Evolutionary conservation across 1,284 basidiomycete genomes (phyloP).

Genomic region (Paramarasmius palmivorus): DNA sequence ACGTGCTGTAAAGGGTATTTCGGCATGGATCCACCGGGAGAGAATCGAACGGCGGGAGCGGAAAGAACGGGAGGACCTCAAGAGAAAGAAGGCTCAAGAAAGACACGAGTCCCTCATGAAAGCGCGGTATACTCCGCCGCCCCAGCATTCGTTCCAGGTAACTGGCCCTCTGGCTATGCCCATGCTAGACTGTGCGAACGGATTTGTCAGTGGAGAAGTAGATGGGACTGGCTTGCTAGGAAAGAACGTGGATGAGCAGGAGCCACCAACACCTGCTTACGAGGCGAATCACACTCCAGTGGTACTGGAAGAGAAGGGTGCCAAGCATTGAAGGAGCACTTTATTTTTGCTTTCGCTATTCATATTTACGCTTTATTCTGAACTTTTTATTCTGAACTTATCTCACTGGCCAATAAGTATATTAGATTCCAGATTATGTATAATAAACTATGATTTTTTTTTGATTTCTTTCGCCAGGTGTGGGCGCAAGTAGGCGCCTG

Average conservation of each 20-base stretch:
- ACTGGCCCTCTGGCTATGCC: not conserved
- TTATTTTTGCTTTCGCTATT: too few species aligned
- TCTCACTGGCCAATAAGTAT: too few species aligned
- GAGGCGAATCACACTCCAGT: not conserved
- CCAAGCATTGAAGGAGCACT: too few species aligned
- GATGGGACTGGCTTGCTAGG: not conserved
- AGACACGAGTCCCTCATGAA: conserved; percentile 17
- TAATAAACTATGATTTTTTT: too few species aligned
- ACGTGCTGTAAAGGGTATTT: conserved; percentile 36
- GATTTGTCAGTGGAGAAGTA: not conserved
- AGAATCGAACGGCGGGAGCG: conserved; percentile 30
- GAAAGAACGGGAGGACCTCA: conserved; percentile 26
- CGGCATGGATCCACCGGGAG: conserved; percentile 43
- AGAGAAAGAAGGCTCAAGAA: conserved; percentile 26
- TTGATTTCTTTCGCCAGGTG: too few species aligned
- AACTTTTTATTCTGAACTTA: too few species aligned
- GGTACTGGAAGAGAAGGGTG: too few species aligned
- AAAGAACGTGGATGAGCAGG: not conserved
- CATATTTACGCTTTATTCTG: too few species aligned
- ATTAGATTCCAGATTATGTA: too few species aligned
- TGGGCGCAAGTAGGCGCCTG: not conserved
- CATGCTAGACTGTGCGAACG: not conserved
- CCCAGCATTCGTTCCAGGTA: not conserved
- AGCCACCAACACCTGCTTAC: not conserved
- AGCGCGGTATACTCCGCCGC: not conserved